Conservation (phyloP, 257 asterid species). For the Orobanche coerulescens region DNA sequence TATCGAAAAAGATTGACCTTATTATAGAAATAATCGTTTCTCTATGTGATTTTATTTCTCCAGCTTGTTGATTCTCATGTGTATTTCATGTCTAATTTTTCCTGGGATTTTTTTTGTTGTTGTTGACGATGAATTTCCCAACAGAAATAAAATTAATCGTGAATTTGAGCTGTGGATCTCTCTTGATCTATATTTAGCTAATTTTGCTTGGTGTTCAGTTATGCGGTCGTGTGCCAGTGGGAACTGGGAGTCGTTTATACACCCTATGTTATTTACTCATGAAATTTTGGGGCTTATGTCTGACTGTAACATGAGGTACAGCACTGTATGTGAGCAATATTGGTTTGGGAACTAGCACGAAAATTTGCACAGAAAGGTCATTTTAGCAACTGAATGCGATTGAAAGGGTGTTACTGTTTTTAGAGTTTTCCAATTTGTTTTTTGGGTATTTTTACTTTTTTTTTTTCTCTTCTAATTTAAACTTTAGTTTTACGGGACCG, state of each 20-base stretch:
- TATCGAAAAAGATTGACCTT: background rate
- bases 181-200: background rate
- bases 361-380: background rate
- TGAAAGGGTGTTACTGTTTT: no score
- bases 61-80: constrained; percentile 7
- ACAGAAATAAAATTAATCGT: background rate
- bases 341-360: background rate
- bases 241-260: background rate
- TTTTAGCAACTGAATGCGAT: no score
- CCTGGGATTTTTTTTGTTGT: background rate
- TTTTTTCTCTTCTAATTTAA: no score
- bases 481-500: no score
- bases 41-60: background rate
- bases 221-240: background rate
- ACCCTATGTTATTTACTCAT: background rate
- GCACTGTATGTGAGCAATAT: background rate
- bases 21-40: background rate
- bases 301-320: background rate
- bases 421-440: no score
- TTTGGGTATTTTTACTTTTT: no score
- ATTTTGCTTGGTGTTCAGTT: background rate
- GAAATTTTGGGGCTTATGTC: background rate
- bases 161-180: background rate
- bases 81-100: background rate
- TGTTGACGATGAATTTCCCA: constrained; percentile 5